A percentile compares a stretch with the other conserved stretches of the same genome.
phyloP scores from a whole-genome alignment of 345 rosid species.

The Euphorbia peplus region DNA sequence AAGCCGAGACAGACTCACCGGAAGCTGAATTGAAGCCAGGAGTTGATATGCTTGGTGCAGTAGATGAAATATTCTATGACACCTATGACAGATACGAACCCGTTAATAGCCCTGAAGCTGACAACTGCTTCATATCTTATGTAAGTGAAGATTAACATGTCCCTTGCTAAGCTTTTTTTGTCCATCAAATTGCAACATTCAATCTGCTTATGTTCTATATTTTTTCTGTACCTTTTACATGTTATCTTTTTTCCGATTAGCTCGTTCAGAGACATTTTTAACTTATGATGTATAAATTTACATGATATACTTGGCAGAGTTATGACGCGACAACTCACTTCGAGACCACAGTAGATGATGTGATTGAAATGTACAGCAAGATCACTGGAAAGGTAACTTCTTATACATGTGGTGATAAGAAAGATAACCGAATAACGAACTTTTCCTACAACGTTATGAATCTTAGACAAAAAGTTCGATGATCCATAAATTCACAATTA shows the following conservation, averaged over 20 bases:
- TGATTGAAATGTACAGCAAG: constrained; percentile 65
- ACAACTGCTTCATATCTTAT: constrained; percentile 78
- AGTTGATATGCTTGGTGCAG: constrained; percentile 63
- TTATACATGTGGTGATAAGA: neutral
- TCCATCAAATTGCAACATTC: too few species aligned
- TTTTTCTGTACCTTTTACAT: too few species aligned
- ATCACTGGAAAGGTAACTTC: constrained; percentile 79
- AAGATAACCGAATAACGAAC: too few species aligned
- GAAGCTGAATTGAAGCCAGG: constrained; percentile 82
- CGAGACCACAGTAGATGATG: constrained; percentile 73
- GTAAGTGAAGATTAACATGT: constrained; percentile 44
- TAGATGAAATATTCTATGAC: constrained; percentile 81
- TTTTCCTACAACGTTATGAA: too few species aligned
- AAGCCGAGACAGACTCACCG: constrained; percentile 85
- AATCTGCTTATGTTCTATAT: too few species aligned
- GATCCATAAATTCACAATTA: too few species aligned
- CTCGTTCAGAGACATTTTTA: neutral
- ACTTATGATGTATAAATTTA: neutral
- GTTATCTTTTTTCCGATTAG: neutral
- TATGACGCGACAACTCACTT: constrained; percentile 90
- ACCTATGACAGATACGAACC: constrained; percentile 78
- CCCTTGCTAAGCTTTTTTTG: too few species aligned
- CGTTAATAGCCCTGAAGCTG: constrained; percentile 42
- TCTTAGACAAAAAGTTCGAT: too few species aligned
- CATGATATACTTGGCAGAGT: constrained; percentile 41